Base-by-base conservation (phyloP, 441 rosid species). In the Populus hybrid region DNA sequence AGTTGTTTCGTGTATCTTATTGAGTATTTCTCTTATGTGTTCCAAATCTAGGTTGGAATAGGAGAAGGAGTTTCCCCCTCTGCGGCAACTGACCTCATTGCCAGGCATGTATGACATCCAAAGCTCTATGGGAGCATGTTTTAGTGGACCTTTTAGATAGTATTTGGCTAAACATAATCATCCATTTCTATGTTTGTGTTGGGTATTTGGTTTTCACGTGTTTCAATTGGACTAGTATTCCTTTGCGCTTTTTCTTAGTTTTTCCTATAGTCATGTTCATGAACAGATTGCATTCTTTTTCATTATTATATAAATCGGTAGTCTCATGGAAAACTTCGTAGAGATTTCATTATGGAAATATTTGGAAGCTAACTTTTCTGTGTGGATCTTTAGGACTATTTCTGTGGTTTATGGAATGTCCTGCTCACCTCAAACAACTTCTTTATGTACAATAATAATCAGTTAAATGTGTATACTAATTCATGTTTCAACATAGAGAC, bases 11-110 rank as follows among this genome's bases (percentile, higher is more conserved):
- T 69, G n/a, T 21, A 9, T 11, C 78, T 69, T 26, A 69, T n/a
- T 64, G 16, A 26, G 74, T 36, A 79, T 71, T 57, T 82, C 61
- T 75, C 77, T 82, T 80, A 23, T 64, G 4, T 75, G 5, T 75
- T 82, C 63, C 42, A 74, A 79, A 83, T 84, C 83, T 84, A 95
- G 99, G 99, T 95, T 68, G 99, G 99, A 78, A 93, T 95, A 77
- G 99, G 99, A 79, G 99, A 93, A 90, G 99, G 99, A 69, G 97
- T 95, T 83, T 95, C 99, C 78, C 99, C 99, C 2, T 95, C 99
- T 7, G 97, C 99, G 67, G 99, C 99, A 10, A 95, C 99, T 32
- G 98, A 93, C 83, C 98, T 95, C 78, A 95, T 93, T 80, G 98
- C 97, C 83, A 93, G 98, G 98, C 89, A 88, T 79, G 90, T 88